Evolutionary conservation across 495 filamentous ascomycete species (phyloP).

Genomic region (Diplogelasinospora grovesii): DNA sequence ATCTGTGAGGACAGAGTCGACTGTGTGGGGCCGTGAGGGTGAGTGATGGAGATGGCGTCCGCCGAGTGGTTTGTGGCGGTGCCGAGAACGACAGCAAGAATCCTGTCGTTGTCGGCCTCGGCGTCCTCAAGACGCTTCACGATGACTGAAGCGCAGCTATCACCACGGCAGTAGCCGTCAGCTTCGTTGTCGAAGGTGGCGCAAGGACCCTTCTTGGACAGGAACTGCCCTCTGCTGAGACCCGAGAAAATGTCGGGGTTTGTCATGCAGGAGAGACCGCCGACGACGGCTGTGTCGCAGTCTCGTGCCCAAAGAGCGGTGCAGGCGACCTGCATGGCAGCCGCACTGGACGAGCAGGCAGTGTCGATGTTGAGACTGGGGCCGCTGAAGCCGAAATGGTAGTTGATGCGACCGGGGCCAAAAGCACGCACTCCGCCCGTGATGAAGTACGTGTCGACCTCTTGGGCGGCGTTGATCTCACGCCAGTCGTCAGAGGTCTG

Average conservation of each 20-base stretch:
- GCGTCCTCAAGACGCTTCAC: constrained; percentile 74
- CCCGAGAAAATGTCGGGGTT: constrained; percentile 83
- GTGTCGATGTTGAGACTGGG: constrained; percentile 84
- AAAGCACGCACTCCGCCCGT: constrained; percentile 85
- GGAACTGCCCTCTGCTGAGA: constrained; percentile 75
- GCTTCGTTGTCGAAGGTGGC: constrained; percentile 72
- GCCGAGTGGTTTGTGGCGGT: constrained; percentile 71
- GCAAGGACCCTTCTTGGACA: constrained; percentile 72
- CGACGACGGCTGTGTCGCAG: constrained; percentile 78
- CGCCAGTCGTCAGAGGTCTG: constrained; percentile 90
- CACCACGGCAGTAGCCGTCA: constrained; percentile 72
- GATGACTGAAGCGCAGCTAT: constrained; percentile 63
- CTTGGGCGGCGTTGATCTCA: constrained; percentile 83
- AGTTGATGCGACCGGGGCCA: constrained; percentile 79
- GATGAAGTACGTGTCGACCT: constrained; percentile 91
- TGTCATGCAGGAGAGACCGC: constrained; percentile 72
- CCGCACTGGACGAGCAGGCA: constrained; percentile 80
- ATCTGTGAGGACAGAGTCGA: constrained; percentile 61
- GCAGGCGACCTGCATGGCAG: constrained; percentile 79
- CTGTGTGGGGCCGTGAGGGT: constrained; percentile 70
- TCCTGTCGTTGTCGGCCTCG: constrained; percentile 63
- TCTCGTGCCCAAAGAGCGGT: constrained; percentile 74
- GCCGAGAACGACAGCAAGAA: constrained; percentile 61
- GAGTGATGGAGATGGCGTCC: constrained; percentile 73
- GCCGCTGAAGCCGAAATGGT: constrained; percentile 80